These are phyloP conservation scores for Phytopythium oedochilum DNA, from an alignment of 352 stramenopile genomes.

Conservation along the genomic window DNA sequence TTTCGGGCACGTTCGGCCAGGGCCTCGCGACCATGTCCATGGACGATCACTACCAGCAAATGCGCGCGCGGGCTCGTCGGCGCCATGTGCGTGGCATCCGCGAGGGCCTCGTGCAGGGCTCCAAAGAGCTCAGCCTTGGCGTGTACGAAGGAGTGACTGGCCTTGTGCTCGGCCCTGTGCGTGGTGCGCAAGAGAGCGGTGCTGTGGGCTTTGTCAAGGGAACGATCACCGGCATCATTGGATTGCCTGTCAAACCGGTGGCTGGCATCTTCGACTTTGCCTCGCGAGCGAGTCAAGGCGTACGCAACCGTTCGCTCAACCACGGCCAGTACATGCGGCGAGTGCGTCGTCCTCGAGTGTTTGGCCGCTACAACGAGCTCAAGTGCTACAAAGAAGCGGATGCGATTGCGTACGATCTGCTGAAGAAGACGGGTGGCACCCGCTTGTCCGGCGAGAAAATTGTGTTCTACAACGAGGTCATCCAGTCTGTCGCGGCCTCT, in stretches of 20 bases:
- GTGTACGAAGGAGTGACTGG: slow-evolving; percentile 83
- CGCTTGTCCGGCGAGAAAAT: slow-evolving; percentile 81
- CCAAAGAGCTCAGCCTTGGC: slow-evolving; percentile 78
- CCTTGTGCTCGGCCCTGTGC: slow-evolving; percentile 77
- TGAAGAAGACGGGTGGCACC: slow-evolving; percentile 65
- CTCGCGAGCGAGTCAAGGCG: slow-evolving; percentile 81
- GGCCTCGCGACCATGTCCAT: slow-evolving; percentile 82
- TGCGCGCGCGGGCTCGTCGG: slow-evolving; percentile 69
- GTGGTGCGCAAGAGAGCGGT: slow-evolving; percentile 71
- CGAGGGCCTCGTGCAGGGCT: slow-evolving; percentile 81
- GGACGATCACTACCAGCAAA: slow-evolving; percentile 86
- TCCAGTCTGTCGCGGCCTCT: slow-evolving; percentile 66
- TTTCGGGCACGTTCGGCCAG: slow-evolving; percentile 86
- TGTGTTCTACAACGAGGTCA: slow-evolving; percentile 85
- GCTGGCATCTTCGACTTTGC: slow-evolving; percentile 89
- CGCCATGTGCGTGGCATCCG: slow-evolving; percentile 74
- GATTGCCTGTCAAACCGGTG: slow-evolving; percentile 81
- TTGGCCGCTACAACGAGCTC: slow-evolving; percentile 87
- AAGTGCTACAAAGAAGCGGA: slow-evolving; percentile 89
- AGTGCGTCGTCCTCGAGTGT: slow-evolving; percentile 77
- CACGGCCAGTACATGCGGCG: slow-evolving; percentile 75
- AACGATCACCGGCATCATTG: slow-evolving; percentile 86
- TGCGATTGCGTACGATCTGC: slow-evolving; percentile 79
- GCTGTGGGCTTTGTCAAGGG: slow-evolving; percentile 82
- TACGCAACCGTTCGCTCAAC: slow-evolving; percentile 78